Conservation (phyloP, 2,329 filamentous ascomycete species). For the Capronia americana region DNA sequence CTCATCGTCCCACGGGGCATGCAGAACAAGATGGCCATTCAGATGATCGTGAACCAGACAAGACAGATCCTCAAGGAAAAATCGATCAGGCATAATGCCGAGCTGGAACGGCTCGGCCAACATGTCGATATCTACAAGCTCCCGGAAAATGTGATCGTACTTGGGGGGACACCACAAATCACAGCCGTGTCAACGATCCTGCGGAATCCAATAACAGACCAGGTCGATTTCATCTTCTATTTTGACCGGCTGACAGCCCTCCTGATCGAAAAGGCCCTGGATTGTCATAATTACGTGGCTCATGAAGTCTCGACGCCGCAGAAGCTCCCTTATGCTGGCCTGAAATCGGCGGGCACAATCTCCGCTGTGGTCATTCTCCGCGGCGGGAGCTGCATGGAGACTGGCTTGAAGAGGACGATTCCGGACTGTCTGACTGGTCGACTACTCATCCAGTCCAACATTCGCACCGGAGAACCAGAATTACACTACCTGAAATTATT, state of each 20-base stretch:
- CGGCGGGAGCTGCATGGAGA: constrained; percentile 86
- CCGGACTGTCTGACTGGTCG: constrained; percentile 91
- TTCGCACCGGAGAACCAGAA: constrained; percentile 85
- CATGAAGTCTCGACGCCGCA: constrained; percentile 73
- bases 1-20: constrained; percentile 95
- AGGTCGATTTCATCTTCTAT: constrained; percentile 97
- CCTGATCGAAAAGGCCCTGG: constrained; percentile 79
- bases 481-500: constrained; percentile 87
- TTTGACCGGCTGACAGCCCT: constrained; percentile 89
- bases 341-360: constrained; percentile 73
- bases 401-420: constrained; percentile 84
- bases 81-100: constrained; percentile 79
- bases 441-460: constrained; percentile 87
- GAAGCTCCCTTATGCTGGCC: constrained; percentile 71
- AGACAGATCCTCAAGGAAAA: constrained; percentile 86
- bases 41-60: constrained; percentile 92
- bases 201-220: constrained; percentile 75
- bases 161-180: constrained; percentile 80
- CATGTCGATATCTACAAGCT: constrained; percentile 74
- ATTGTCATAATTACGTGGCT: constrained; percentile 74
- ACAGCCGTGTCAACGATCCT: constrained; percentile 89
- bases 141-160: constrained; percentile 74
- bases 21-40: constrained; percentile 90
- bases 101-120: constrained; percentile 76
- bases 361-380: constrained; percentile 88